Percentiles rank a stretch among this genome's conserved stretches.
Conservation (phyloP, 1,139 yeast genomes). For the Magnusiomyces tetraspermus region DNA sequence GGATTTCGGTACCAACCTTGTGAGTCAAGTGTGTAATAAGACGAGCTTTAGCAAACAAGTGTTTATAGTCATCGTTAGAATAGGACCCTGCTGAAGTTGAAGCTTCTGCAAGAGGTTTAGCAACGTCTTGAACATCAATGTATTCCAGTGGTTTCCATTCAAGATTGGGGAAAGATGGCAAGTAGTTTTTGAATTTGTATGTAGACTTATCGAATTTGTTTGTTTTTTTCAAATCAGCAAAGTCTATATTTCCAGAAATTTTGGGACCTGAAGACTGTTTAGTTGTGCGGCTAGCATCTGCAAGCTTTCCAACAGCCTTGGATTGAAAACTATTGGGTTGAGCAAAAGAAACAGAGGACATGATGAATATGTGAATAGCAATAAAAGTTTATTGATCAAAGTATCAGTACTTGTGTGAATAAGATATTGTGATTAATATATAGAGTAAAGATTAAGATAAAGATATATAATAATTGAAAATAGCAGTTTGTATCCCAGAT, state of each 20-base stretch:
- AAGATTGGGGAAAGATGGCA: constrained; percentile 30
- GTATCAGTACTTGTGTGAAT: too few species aligned
- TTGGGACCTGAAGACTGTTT: too few species aligned
- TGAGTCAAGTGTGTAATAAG: constrained; percentile 42
- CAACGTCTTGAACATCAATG: constrained; percentile 19
- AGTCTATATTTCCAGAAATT: constrained; percentile 3
- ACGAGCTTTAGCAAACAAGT: constrained; percentile 41
- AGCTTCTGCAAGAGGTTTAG: constrained; percentile 17
- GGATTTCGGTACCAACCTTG: constrained; percentile 54
- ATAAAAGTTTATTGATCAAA: too few species aligned
- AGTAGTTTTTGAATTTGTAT: constrained; percentile 23
- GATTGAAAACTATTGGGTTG: too few species aligned
- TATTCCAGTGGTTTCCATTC: constrained; percentile 23
- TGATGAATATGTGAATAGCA: too few species aligned
- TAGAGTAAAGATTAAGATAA: too few species aligned
- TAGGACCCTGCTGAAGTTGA: constrained; percentile 12
- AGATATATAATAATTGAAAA: too few species aligned
- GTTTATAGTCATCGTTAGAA: constrained; percentile 31
- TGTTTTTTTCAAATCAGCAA: not conserved
- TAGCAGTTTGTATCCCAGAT: too few species aligned
- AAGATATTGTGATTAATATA: too few species aligned
- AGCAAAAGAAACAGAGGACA: too few species aligned
- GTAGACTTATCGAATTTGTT: constrained; percentile 6
- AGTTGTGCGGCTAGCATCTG: too few species aligned
- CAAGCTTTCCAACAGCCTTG: too few species aligned